These are phyloP conservation scores for Mycena amicta DNA, from an alignment of 768 basidiomycete genomes.

Conservation along the genomic window DNA sequence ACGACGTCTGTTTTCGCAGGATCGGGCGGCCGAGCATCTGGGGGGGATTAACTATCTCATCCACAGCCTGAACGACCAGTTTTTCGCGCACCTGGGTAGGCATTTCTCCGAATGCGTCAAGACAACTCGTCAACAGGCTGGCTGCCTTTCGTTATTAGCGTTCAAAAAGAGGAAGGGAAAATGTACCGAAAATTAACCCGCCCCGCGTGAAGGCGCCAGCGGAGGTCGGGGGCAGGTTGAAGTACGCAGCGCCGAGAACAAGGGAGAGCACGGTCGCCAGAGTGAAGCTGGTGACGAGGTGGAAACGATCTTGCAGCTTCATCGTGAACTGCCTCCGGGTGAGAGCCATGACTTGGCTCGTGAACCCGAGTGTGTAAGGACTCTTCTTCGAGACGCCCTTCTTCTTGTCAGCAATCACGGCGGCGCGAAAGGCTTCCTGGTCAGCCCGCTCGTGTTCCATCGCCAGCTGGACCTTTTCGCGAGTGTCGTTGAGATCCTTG, in stretches of 20 bases:
- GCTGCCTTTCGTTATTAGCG: too few species aligned
- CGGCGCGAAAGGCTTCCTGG: slow-evolving; percentile 76
- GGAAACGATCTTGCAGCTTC: slow-evolving; percentile 76
- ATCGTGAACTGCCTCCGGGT: slow-evolving; percentile 74
- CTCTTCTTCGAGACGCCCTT: slow-evolving; percentile 75
- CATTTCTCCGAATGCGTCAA: slow-evolving; percentile 73
- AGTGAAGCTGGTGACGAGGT: slow-evolving; percentile 69
- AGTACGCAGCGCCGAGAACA: slow-evolving; percentile 74
- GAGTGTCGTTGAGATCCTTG: slow-evolving; percentile 43
- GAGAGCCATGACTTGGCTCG: slow-evolving; percentile 71
- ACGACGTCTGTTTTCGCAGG: slow-evolving; percentile 65
- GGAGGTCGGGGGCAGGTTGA: slow-evolving; percentile 70
- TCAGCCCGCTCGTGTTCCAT: slow-evolving; percentile 66
- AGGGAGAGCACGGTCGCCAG: slow-evolving; percentile 64
- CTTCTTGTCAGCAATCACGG: slow-evolving; percentile 78
- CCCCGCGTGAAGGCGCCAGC: slow-evolving; percentile 88
- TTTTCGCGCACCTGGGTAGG: slow-evolving; percentile 10
- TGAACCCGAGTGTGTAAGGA: slow-evolving; percentile 82
- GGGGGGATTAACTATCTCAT: too few species aligned
- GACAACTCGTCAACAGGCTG: slow-evolving; percentile 63
- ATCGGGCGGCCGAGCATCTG: slow-evolving; percentile 70
- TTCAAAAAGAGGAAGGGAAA: too few species aligned
- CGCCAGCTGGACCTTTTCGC: slow-evolving; percentile 55
- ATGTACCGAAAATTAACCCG: slow-evolving; percentile 73
- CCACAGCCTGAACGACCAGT: too few species aligned